These are phyloP conservation scores for Earliella scabrosa DNA, from an alignment of 1,284 basidiomycete genomes.

Conservation along the genomic window DNA sequence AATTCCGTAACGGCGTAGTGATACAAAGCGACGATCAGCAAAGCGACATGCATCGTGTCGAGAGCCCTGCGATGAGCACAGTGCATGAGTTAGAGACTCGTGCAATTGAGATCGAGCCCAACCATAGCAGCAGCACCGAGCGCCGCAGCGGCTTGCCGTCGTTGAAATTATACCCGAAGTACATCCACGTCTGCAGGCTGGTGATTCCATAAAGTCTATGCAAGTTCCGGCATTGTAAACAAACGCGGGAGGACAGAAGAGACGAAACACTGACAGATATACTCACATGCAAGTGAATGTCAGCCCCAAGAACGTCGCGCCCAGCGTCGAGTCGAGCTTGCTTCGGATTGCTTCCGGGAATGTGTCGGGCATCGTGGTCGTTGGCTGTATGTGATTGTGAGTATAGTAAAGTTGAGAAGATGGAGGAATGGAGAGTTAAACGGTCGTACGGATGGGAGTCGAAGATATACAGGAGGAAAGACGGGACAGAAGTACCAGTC, in stretches of 20 bases:
- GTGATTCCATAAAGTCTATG: conserved; percentile 15
- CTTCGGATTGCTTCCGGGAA: neutral
- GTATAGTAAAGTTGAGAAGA: no score
- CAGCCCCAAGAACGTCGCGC: conserved; percentile 7
- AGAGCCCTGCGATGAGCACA: conserved; percentile 4
- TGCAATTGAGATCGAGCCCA: neutral
- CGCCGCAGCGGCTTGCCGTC: neutral
- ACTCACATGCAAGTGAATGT: conserved; percentile 10
- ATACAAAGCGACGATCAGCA: conserved; percentile 11
- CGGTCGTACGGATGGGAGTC: no score
- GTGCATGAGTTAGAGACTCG: neutral
- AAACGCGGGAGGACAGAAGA: neutral
- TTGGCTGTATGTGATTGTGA: no score
- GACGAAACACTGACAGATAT: no score
- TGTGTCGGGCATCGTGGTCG: no score
- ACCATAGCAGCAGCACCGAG: conserved; percentile 13
- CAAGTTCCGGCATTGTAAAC: neutral
- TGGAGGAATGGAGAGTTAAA: neutral
- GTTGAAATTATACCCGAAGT: conserved; percentile 7
- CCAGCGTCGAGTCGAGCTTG: conserved; percentile 9
- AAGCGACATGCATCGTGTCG: conserved; percentile 7
- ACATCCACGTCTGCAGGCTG: conserved; percentile 15
- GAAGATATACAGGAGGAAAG: no score
- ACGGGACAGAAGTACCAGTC: no score
- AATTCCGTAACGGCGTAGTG: conserved; percentile 9